Evolutionary conservation across 768 basidiomycete species (phyloP), one percentile per base, ranked within the genome.

Genomic region (Amanita rubescens): DNA sequence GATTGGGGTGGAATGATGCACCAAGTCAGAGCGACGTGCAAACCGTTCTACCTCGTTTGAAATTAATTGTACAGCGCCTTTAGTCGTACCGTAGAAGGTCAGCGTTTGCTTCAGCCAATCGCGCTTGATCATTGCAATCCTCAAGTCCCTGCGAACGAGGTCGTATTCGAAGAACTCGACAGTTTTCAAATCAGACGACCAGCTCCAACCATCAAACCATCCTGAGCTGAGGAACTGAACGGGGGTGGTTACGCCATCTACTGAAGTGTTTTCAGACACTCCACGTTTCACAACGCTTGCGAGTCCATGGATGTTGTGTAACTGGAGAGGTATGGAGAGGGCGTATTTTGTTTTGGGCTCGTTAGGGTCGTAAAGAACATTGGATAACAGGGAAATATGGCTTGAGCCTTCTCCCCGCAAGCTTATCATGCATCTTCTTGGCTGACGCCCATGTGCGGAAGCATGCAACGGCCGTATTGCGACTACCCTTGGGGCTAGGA

Each of bases 391-490:
- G 68, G 34, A 67, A 69, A 4, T 69, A 66, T 24, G 55, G 63
- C 9, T 49, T 46, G 25, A 72, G 66, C 8, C 61, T 61, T 33
- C 62, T 70, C 4, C 66, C 63, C 3, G 67, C 62, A 34, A 82
- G 67, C 17, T 53, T 58, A 7, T 67, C 66, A 20, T 71, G 62
- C 3, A 74, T 74, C 1, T 57, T 49, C 44, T 78, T 69, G 3
- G 79, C 79, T 6, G 67, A 69, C 19, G 78, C 76, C 72, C 75
- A 76, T 15, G 71, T 69, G 6, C 69, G 59, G 59, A 84, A 85
- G 20, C 70, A 70, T 5, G 71, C 76, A 48, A 69, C 75, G 0
- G 73, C 65, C 32, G 19, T 22, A 25, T 24, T 55, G n/a, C 35
- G 48, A 41, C 17, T 42, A 11, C 30, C 32, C 11, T 20, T 41